Base-by-base conservation (phyloP, 176 grass and related monocot species). In the Oryza officinalis region DNA sequence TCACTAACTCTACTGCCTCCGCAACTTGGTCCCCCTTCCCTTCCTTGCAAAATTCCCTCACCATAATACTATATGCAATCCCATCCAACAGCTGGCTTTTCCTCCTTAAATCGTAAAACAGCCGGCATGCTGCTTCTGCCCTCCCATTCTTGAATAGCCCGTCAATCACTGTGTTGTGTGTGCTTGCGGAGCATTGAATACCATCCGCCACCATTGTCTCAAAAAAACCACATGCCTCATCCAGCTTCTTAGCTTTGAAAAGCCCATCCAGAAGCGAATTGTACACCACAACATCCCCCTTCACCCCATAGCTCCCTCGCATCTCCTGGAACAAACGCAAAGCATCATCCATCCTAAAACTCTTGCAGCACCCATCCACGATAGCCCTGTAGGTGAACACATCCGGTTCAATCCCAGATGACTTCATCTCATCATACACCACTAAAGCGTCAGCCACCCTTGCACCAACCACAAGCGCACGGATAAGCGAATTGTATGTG, bases 11-110 rank as follows among this genome's bases (percentile, higher is more conserved):
- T 60, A 98, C 84, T 1, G 90, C 95, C 54, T 94, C 95, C 18
- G 68, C 88, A 37, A 93, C 95, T 72, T 91, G 87, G 4, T 71
- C 87, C 32, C 82, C 89, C 2, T 49, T 44, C 4, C 84, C 88
- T 31, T 91, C 92, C 83, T 86, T 93, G 88, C 92, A 94, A 43
- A 98, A 87, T 31, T 93, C 91, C 18, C 80, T 81, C 27, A 91
- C 87, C 69, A 94, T 92, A 59, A 98, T 98, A 83, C 92, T 93
- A 54, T 98, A 98, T 32, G 92, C 85, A 86, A 93, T 89, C 63
- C 80, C 90, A 86, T 98, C 95, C 43, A 98, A 81, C 79, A 90
- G 85, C 46, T 94, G 87, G 2, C 90, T 84, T 89, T 94, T 94
- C 79, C 86, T 94, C 83, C 92, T 98, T 61, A 98, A 50, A 63